Base-by-base conservation (phyloP, 352 stramenopile species). In the Phytophthora hibernalis region DNA sequence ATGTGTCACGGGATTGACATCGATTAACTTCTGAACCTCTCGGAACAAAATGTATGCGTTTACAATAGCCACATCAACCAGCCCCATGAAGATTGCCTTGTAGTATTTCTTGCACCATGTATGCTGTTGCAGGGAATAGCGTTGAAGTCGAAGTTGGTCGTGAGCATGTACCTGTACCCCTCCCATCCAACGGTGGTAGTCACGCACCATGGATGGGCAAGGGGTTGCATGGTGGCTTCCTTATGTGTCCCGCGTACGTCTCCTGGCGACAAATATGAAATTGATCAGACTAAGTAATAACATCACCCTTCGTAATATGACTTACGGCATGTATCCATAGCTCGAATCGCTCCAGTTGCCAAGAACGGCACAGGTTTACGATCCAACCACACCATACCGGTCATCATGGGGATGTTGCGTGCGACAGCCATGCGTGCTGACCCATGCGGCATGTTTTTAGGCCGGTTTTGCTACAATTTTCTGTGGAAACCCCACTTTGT, bases 41-140 rank as follows among this genome's bases (percentile, higher is more conserved):
- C 45, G 22, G 24, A 65, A 42, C 5, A 71, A 45, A 38, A 75
- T 53, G 56, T 62, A 75, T 1, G 35, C 30, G 31, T 68, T 75
- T 10, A 74, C 54, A 8, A 74, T 43, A 13, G 61, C 54, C 44
- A 70, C 65, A 42, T 75, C 67, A 1, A 75, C 35, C 16, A 75
- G 21, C 3, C 52, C 67, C 24, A 75, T 24, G 21, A 75, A 70
- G 6, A 71, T 37, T 7, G 26, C 31, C 21, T 71, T 75, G 61
- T 71, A 65, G 56, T n/a, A n/a, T n/a, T n/a, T n/a, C n/a, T n/a
- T n/a, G n/a, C n/a, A n/a, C n/a, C n/a, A n/a, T n/a, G n/a, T n/a
- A n/a, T n/a, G n/a, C n/a, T n/a, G n/a, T n/a, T n/a, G n/a, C n/a
- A n/a, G n/a, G n/a, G n/a, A n/a, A n/a, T n/a, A n/a, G n/a, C n/a